These are phyloP conservation scores for Beauveria sp. DNA, from an alignment of 2,329 filamentous ascomycete species.

Conservation along the genomic window DNA sequence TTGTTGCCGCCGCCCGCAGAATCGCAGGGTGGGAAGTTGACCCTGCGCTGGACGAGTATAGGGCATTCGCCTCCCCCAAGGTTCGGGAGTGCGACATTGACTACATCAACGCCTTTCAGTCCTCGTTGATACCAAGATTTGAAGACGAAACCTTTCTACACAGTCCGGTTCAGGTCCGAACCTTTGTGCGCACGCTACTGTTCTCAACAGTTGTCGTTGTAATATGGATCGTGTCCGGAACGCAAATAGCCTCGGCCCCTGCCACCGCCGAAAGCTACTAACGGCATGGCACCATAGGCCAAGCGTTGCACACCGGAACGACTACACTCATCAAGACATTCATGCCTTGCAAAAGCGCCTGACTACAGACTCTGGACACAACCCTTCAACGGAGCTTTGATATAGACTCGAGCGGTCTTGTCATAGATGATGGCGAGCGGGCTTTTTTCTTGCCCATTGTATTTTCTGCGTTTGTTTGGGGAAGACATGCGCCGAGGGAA, in stretches of 20 bases:
- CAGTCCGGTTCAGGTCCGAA: conserved; percentile 22
- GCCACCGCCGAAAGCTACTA: background rate
- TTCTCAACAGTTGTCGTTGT: conserved; percentile 34
- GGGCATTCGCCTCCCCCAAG: conserved; percentile 54
- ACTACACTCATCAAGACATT: background rate
- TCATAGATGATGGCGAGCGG: conserved; percentile 2
- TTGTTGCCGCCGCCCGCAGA: conserved; percentile 73
- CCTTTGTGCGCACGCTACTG: conserved; percentile 35
- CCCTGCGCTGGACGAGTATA: conserved; percentile 65
- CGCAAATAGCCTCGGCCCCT: conserved; percentile 19
- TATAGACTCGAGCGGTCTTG: conserved; percentile 2
- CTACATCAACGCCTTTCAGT: conserved; percentile 47
- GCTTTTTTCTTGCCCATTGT: background rate
- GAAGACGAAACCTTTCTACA: conserved; percentile 10
- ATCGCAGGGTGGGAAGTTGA: conserved; percentile 58
- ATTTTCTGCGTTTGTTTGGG: background rate
- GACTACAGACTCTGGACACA: background rate
- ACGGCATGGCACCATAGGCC: background rate
- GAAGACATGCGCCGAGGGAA: conserved; percentile 3
- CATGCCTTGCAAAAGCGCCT: background rate
- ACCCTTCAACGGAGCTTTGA: background rate
- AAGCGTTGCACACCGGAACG: background rate
- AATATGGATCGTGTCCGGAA: conserved; percentile 35
- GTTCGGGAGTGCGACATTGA: conserved; percentile 51
- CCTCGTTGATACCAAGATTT: conserved; percentile 25